Evolutionary conservation across 176 grass and related monocot genomes (phyloP).

Genomic region (Bolboschoenus planiculmis): DNA sequence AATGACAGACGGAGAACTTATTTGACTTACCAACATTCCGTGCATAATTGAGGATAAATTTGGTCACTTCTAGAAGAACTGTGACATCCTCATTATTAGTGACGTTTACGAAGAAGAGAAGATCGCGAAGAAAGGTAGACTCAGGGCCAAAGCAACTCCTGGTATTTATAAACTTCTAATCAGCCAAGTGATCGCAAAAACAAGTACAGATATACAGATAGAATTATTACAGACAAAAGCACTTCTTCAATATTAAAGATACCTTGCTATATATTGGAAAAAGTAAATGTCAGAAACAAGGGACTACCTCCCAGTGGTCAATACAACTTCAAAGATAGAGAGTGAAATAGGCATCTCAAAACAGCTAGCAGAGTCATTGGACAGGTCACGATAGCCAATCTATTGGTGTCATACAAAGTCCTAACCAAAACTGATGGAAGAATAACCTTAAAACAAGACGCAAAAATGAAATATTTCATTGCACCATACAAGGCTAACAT

Average conservation of each 20-base stretch:
- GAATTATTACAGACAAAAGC: neutral
- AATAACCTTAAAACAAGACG: neutral
- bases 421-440: neutral
- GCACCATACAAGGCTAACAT: neutral
- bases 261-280: neutral
- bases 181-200: slow-evolving; percentile 17
- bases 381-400: neutral
- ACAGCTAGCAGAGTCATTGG: neutral
- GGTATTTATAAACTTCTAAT: slow-evolving; percentile 36
- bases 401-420: neutral
- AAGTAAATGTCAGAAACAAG: neutral
- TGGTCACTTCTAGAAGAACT: slow-evolving; percentile 62
- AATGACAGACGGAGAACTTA: neutral
- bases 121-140: slow-evolving; percentile 84
- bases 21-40: slow-evolving; percentile 37
- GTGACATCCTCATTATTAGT: slow-evolving; percentile 56
- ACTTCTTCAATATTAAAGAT: neutral
- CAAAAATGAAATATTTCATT: neutral
- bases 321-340: neutral
- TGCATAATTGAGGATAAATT: slow-evolving; percentile 64
- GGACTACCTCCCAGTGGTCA: neutral
- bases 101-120: slow-evolving; percentile 90
- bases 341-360: neutral
- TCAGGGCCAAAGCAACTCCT: slow-evolving; percentile 58
- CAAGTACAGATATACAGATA: slow-evolving; percentile 16